Percentiles rank a stretch among this genome's conserved stretches.
These are phyloP conservation scores for Daldinia bambusicola DNA, from an alignment of 495 filamentous ascomycete genomes.

Conservation along the genomic window DNA sequence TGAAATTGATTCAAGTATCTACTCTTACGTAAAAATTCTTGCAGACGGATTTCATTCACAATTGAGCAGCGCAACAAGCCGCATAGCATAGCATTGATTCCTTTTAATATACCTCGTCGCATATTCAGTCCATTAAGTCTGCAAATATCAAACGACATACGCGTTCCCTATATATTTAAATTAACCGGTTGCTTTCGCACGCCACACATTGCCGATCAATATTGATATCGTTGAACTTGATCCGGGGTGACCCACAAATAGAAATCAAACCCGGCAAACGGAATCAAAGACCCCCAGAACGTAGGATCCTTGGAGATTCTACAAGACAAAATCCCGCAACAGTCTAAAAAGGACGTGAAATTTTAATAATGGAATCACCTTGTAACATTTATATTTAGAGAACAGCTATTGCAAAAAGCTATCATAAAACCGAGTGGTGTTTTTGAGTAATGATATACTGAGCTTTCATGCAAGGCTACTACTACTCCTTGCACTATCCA, in stretches of 20 bases:
- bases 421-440: too few species aligned
- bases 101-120: background rate
- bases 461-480: too few species aligned
- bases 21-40: background rate
- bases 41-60: background rate
- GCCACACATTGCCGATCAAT: conserved; percentile 8
- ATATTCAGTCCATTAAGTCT: background rate
- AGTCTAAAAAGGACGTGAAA: too few species aligned
- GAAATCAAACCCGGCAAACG: too few species aligned
- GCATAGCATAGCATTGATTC: conserved; percentile 18
- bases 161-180: conserved; percentile 31
- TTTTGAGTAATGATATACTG: too few species aligned
- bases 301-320: too few species aligned
- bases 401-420: too few species aligned
- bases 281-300: background rate
- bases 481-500: too few species aligned
- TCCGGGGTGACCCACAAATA: too few species aligned
- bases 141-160: conserved; percentile 16
- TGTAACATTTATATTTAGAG: too few species aligned
- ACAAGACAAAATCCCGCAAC: too few species aligned
- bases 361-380: too few species aligned
- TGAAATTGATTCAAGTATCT: background rate
- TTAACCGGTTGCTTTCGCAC: conserved; percentile 24
- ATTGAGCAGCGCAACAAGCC: conserved; percentile 16
- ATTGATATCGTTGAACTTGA: background rate